phyloP scores from a whole-genome alignment of 2,329 filamentous ascomycete species.

The Verticillium zaregamsianum region DNA sequence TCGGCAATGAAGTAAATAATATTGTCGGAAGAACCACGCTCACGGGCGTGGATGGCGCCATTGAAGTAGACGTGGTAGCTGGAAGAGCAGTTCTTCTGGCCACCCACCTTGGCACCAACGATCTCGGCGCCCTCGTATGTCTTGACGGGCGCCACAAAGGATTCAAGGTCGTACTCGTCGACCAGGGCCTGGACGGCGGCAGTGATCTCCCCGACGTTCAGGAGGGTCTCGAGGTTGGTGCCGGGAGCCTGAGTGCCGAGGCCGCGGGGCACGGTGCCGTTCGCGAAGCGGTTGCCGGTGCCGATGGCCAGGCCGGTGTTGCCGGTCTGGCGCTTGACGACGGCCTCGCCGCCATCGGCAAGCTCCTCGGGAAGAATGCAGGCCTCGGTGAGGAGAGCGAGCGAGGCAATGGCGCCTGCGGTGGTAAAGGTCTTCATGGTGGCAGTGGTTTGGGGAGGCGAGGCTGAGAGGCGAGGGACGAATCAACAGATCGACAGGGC shows the following conservation, averaged over 20 bases:
- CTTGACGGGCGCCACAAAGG: conserved; percentile 36
- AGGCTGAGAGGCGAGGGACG: not conserved
- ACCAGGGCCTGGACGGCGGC: conserved; percentile 39
- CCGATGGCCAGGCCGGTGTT: conserved; percentile 31
- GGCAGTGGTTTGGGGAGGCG: not conserved
- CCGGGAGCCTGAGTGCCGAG: conserved; percentile 28
- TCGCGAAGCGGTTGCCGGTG: conserved; percentile 36
- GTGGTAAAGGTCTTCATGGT: conserved; percentile 23
- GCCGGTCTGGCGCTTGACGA: conserved; percentile 7
- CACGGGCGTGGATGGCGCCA: conserved; percentile 52
- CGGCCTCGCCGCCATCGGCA: conserved; percentile 12
- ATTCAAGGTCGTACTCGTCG: conserved; percentile 31
- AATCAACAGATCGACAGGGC: not conserved
- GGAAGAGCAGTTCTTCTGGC: conserved; percentile 16
- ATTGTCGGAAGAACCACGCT: conserved; percentile 53
- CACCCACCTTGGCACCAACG: conserved; percentile 38
- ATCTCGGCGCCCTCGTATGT: conserved; percentile 38
- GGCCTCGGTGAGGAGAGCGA: conserved; percentile 17
- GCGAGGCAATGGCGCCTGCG: conserved; percentile 11
- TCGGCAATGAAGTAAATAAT: conserved; percentile 56
- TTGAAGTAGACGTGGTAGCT: conserved; percentile 48
- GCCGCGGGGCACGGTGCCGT: conserved; percentile 32
- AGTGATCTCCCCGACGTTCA: conserved; percentile 40
- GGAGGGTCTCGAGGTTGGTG: conserved; percentile 33
- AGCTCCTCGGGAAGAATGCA: conserved; percentile 35